Conservation (phyloP, 345 rosid species). For the Microcos paniculata region DNA sequence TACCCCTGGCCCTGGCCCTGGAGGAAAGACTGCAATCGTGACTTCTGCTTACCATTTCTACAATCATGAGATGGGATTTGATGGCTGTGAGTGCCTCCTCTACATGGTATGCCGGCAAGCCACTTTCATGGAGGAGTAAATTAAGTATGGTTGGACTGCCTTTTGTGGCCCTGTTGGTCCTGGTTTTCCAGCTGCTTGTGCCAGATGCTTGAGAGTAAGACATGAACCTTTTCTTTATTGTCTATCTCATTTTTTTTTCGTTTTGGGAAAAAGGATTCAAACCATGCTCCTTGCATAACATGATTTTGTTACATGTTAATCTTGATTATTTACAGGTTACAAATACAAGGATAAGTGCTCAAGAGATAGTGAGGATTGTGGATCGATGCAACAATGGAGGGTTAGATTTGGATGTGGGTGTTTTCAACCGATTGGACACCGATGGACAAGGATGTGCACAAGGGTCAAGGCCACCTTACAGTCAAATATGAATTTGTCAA, state of each 20-base stretch:
- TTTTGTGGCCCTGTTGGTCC: slow-evolving; percentile 61
- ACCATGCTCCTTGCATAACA: too few relatives aligned
- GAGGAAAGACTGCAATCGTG: slow-evolving; percentile 45
- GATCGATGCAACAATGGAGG: slow-evolving; percentile 73
- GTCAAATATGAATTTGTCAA: slow-evolving; percentile 21
- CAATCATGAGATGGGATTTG: slow-evolving; percentile 52
- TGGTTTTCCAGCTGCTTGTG: slow-evolving; percentile 64
- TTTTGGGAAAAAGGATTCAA: too few relatives aligned
- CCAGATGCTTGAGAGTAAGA: slow-evolving; percentile 51
- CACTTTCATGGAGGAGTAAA: slow-evolving; percentile 53
- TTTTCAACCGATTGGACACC: slow-evolving; percentile 15
- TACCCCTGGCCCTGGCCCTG: too few relatives aligned
- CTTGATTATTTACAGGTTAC: slow-evolving; percentile 48
- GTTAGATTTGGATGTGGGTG: slow-evolving; percentile 42
- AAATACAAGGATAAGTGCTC: slow-evolving; percentile 45
- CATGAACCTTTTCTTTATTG: too few relatives aligned
- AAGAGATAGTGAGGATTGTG: slow-evolving; percentile 54
- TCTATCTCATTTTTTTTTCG: too few relatives aligned
- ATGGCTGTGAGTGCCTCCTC: slow-evolving; percentile 51
- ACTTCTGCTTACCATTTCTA: slow-evolving; percentile 60
- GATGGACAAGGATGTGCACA: slow-evolving; percentile 17
- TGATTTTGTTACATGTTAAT: too few relatives aligned
- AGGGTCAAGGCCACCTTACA: slow-evolving; percentile 29
- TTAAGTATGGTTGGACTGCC: slow-evolving; percentile 70
- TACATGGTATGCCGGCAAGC: slow-evolving; percentile 62